Evolutionary conservation across 73 alveolate genomes (phyloP), one percentile per base, ranked within the genome.

Genomic region (Tetrahymena malaccensis): DNA sequence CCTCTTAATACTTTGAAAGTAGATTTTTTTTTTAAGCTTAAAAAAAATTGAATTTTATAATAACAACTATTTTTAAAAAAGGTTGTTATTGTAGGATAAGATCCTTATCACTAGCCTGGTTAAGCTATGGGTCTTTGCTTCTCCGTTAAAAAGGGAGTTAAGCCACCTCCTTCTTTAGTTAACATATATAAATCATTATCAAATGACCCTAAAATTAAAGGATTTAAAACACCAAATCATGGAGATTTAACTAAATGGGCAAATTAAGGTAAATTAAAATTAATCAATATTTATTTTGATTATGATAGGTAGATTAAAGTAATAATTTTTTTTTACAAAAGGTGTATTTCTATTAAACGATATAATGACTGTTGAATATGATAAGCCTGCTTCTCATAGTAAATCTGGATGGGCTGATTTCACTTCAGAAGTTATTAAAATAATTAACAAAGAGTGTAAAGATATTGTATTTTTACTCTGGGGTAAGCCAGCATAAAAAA

Each of bases 121-220:
- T 99, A 98, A 96, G 99, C 99, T 13, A 98, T 98, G 99, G 99
- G 99, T 40, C 95, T 98, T 25, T 97, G 99, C 97, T 98, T 98
- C 95, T 98, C 99, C 27, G 98, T 98, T 12, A 99, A 99, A 38
- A 98, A 95, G 93, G 96, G 95, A 3, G 96, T 96, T 84, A 98
- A 97, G 94, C 97, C 97, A 37, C 99, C 99, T 15, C 99, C 99
- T 40, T 96, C 99, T 95, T 94, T 98, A 57, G 96, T 85, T 55
- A 98, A 97, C 95, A 97, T 98, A 85, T 98, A 98, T 94, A 98
- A 98, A 96, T 98, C 99, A 11, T 97, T 98, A 33, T 98, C 97
- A 84, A 98, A 96, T 22, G 99, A 98, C 96, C 97, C 98, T 38
- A 95, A 97, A 44, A 97, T 84, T 38, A 98, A 99, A 34, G 97